Percentiles rank a stretch among this genome's conserved stretches.
Conservation (phyloP, 371 early-diverging fungal species). For the Blastocladiella emersonii region DNA sequence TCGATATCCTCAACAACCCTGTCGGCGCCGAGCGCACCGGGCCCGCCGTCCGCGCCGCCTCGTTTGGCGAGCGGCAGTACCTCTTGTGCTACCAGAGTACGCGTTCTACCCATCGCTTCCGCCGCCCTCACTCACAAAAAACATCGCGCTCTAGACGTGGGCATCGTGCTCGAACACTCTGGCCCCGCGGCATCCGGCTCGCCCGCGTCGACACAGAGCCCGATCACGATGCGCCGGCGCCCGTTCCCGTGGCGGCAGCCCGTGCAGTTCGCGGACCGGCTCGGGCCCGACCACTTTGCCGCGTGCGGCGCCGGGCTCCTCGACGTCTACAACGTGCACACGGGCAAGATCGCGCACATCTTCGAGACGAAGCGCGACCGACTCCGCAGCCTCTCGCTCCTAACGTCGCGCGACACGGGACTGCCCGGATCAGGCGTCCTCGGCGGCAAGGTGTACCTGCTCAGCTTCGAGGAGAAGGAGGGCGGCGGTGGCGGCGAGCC, state of each 20-base stretch:
- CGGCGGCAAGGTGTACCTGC: not conserved
- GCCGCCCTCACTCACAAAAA: not conserved
- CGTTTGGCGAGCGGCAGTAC: slow-evolving; percentile 11
- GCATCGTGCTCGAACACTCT: not conserved
- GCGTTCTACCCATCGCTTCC: not conserved
- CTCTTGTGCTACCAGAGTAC: slow-evolving; percentile 26
- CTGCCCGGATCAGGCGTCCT: no score
- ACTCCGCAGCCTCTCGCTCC: slow-evolving; percentile 16
- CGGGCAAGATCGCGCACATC: slow-evolving; percentile 35
- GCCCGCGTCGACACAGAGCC: no score
- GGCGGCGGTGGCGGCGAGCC: no score
- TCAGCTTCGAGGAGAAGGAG: slow-evolving; percentile 3
- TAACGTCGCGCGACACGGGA: not conserved
- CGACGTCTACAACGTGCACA: slow-evolving; percentile 24
- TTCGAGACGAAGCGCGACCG: slow-evolving; percentile 35
- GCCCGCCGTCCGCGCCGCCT: slow-evolving; percentile 15
- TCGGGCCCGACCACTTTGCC: slow-evolving; percentile 24
- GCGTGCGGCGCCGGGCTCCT: slow-evolving; percentile 25
- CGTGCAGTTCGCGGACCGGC: slow-evolving; percentile 5
- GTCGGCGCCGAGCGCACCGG: slow-evolving; percentile 19
- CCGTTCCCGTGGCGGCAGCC: not conserved
- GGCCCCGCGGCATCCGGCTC: no score
- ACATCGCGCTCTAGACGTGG: not conserved
- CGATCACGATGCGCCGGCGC: no score
- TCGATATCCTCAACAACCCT: slow-evolving; percentile 14